Conservation (phyloP, 2,329 filamentous ascomycete species). For the Penicillium oxalicum region DNA sequence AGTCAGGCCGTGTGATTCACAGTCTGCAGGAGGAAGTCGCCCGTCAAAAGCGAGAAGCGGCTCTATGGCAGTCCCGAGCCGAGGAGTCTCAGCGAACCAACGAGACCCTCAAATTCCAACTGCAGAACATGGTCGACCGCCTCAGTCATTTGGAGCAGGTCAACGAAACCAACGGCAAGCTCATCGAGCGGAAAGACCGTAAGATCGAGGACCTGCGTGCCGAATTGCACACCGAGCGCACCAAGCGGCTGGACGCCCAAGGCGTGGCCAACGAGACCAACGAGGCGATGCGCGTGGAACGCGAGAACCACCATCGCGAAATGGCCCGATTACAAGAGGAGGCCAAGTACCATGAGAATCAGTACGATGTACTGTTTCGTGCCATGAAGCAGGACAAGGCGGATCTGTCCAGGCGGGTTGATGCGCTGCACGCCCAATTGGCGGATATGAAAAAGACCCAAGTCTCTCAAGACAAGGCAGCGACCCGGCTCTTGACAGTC, state of each 20-base stretch:
- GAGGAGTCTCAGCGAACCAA: conserved; percentile 45
- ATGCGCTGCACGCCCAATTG: conserved; percentile 33
- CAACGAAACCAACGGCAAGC: conserved; percentile 43
- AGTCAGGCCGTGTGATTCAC: conserved; percentile 48
- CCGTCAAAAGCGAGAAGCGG: conserved; percentile 43
- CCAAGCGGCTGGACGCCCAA: conserved; percentile 38
- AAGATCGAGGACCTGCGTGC: conserved; percentile 43
- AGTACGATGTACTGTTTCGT: conserved; percentile 41
- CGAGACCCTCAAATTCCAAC: conserved; percentile 41
- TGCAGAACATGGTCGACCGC: conserved; percentile 42
- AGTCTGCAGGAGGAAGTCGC: conserved; percentile 47
- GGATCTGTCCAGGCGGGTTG: conserved; percentile 36
- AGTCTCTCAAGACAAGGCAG: conserved; percentile 31
- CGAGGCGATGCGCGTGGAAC: conserved; percentile 35
- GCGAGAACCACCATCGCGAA: conserved; percentile 37
- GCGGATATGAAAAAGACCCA: conserved; percentile 30
- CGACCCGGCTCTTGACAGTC: conserved; percentile 40
- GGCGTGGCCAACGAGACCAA: conserved; percentile 32
- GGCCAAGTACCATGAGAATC: conserved; percentile 34
- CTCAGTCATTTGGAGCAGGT: conserved; percentile 43
- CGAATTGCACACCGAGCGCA: conserved; percentile 40
- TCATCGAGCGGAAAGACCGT: conserved; percentile 43
- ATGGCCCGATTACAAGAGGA: conserved; percentile 36
- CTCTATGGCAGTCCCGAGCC: conserved; percentile 39
- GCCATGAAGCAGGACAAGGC: conserved; percentile 37